Evolutionary conservation across 2,329 filamentous ascomycete genomes (phyloP).

Genomic region (Pseudocercospora pini-densiflorae): DNA sequence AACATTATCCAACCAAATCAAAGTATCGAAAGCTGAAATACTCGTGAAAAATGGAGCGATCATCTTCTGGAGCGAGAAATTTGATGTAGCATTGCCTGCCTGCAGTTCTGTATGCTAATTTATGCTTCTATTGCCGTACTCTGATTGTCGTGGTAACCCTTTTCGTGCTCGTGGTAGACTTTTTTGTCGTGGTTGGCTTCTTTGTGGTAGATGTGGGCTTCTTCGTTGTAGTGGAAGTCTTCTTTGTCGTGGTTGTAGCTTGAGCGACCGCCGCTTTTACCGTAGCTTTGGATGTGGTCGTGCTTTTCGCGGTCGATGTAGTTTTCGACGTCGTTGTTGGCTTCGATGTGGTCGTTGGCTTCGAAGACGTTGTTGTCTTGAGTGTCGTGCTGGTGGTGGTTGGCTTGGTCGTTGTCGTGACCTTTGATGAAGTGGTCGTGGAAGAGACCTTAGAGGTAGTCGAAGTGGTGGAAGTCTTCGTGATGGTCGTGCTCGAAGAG

Average conservation of each 20-base stretch:
- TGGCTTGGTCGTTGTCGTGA: constrained; percentile 1
- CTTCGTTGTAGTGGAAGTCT: not conserved
- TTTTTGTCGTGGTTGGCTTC: not conserved
- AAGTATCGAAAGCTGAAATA: not conserved
- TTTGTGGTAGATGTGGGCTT: not conserved
- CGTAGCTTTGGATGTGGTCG: not conserved
- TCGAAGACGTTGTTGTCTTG: constrained; percentile 7
- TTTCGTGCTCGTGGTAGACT: not conserved
- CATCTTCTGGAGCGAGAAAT: not conserved
- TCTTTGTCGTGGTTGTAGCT: not conserved
- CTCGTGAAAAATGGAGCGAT: not conserved
- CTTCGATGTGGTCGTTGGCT: constrained; percentile 18
- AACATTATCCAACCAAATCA: not conserved
- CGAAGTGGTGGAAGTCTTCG: not conserved
- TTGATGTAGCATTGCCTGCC: not conserved
- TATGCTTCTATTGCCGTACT: not conserved
- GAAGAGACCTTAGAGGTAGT: not conserved
- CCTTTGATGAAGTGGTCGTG: not conserved
- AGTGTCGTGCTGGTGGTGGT: not conserved
- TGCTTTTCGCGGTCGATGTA: not conserved
- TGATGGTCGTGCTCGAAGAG: not conserved
- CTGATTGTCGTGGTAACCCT: not conserved
- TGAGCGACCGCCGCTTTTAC: not conserved
- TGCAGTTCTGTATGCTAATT: not conserved
- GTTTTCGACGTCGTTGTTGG: not conserved